Conservation (phyloP, 495 filamentous ascomycete genomes). For the Filosporella fistucella region DNA sequence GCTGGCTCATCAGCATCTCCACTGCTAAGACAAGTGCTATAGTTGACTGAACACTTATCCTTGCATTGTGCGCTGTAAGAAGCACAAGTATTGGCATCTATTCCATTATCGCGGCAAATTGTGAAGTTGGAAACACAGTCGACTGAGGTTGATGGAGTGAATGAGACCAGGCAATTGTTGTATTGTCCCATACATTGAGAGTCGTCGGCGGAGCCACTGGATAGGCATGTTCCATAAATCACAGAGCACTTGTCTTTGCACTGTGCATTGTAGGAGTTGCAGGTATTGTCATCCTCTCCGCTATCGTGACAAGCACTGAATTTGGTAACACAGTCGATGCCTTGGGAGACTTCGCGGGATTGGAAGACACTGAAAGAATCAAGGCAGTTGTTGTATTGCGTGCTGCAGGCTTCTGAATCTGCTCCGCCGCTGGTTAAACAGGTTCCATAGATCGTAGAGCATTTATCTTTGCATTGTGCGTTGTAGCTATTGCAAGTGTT, state of each 20-base stretch:
- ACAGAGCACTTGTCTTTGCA: conserved; percentile 10
- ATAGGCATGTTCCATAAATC: conserved; percentile 6
- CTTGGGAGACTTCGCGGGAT: not conserved
- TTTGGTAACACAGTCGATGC: not conserved
- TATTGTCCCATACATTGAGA: conserved; percentile 6
- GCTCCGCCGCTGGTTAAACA: conserved; percentile 4
- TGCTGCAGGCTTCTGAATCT: not conserved
- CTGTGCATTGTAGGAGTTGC: conserved; percentile 9
- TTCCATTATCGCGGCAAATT: conserved; percentile 3
- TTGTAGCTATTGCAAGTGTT: conserved; percentile 5
- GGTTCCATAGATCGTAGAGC: conserved; percentile 7
- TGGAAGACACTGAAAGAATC: conserved; percentile 9
- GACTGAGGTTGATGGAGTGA: conserved; percentile 4
- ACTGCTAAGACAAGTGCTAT: conserved; percentile 4
- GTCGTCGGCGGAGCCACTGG: not conserved
- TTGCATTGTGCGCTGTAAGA: conserved; percentile 6
- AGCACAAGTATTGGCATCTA: conserved; percentile 4
- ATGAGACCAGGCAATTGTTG: conserved; percentile 6
- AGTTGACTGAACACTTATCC: conserved; percentile 3
- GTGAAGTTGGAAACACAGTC: conserved; percentile 8
- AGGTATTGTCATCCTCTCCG: conserved; percentile 2
- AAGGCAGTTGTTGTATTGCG: conserved; percentile 4
- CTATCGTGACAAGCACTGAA: conserved; percentile 9
- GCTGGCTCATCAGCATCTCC: conserved; percentile 1
- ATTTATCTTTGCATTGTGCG: conserved; percentile 9